phyloP scores from a whole-genome alignment of 2,329 filamentous ascomycete genomes.

The Claviceps humidiphila region DNA sequence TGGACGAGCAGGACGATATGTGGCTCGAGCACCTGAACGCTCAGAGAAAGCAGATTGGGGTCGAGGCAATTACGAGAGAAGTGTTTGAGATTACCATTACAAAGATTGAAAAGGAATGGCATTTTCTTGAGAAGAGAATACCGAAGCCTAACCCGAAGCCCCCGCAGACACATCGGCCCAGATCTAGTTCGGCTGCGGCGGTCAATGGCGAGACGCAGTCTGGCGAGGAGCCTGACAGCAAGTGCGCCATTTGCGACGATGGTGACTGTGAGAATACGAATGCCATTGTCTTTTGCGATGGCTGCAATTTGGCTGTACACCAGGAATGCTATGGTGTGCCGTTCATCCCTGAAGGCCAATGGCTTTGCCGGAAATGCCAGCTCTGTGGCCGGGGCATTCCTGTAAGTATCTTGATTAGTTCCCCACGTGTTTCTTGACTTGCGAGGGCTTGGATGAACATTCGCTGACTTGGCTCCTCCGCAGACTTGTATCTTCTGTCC shows the following conservation, averaged over 20 bases:
- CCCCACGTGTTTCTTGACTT: no score
- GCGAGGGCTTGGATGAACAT: no score
- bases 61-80: constrained; percentile 78
- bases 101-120: constrained; percentile 98
- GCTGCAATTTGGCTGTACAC: constrained; percentile 92
- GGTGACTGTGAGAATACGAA: constrained; percentile 99
- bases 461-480: background rate
- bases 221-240: constrained; percentile 91
- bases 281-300: constrained; percentile 97
- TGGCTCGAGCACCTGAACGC: constrained; percentile 81
- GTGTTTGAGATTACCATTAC: constrained; percentile 97
- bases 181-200: constrained; percentile 86
- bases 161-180: constrained; percentile 81
- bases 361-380: constrained; percentile 94
- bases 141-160: constrained; percentile 95
- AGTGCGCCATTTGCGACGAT: constrained; percentile 95
- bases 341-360: constrained; percentile 96
- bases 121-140: constrained; percentile 88
- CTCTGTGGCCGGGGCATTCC: constrained; percentile 84
- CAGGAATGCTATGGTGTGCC: constrained; percentile 98
- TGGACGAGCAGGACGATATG: constrained; percentile 97
- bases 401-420: constrained; percentile 29
- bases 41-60: constrained; percentile 58
- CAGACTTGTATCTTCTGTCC: constrained; percentile 96
- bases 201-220: constrained; percentile 79